phyloP scores from a whole-genome alignment of 306 rosid species.

The Luffa acutangula region DNA sequence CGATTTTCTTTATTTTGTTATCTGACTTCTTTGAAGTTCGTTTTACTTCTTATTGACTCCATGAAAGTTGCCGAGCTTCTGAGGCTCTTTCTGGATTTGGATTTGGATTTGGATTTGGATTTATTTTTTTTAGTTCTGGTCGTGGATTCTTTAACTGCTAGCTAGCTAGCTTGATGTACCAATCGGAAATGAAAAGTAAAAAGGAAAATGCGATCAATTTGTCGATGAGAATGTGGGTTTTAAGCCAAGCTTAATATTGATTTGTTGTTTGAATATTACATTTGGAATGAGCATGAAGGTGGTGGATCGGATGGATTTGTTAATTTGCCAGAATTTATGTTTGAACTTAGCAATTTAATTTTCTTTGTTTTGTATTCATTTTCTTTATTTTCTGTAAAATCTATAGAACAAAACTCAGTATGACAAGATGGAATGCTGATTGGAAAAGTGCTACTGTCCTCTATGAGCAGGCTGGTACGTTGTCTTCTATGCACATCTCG shows the following conservation, averaged over 20 bases:
- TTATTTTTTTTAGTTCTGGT: background rate
- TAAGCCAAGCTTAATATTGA: background rate
- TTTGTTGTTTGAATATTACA: background rate
- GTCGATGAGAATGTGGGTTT: background rate
- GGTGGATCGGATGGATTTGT: constrained; percentile 6
- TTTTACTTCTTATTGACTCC: background rate
- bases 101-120: background rate
- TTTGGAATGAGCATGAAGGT: background rate
- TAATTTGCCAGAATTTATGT: background rate
- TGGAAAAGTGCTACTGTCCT: constrained; percentile 73
- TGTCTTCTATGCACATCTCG: background rate
- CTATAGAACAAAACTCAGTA: constrained; percentile 67
- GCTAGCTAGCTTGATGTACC: background rate
- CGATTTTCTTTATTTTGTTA: background rate
- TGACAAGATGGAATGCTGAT: constrained; percentile 93
- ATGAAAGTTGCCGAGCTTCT: background rate
- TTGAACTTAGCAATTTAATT: background rate
- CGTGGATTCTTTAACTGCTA: background rate
- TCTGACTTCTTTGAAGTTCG: background rate
- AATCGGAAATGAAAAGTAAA: background rate
- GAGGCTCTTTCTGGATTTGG: background rate
- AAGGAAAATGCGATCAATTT: background rate
- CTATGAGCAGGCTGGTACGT: constrained; percentile 86
- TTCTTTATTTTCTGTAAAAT: background rate
- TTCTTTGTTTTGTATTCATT: background rate